phyloP scores from a whole-genome alignment of 2,329 filamentous ascomycete genomes.

The Hymenoscyphus infarciens region DNA sequence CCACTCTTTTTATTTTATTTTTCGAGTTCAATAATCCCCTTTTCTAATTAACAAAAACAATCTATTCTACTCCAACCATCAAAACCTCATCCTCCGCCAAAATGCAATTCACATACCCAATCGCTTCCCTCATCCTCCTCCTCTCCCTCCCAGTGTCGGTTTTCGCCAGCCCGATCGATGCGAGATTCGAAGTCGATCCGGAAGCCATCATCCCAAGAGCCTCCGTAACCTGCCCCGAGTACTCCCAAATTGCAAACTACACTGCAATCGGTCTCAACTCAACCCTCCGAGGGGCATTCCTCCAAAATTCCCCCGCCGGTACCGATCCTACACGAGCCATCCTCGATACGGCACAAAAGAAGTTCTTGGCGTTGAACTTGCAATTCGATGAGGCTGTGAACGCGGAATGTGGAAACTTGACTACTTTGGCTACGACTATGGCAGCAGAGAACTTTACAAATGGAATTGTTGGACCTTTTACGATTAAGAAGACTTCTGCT shows the following conservation, averaged over 20 bases:
- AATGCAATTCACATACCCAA: slow-evolving; percentile 9
- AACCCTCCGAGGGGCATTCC: slow-evolving; percentile 44
- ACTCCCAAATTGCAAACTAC: slow-evolving; percentile 45
- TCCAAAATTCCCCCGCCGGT: slow-evolving; percentile 42
- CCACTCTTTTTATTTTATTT: slow-evolving; percentile 11
- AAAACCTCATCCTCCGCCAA: background rate
- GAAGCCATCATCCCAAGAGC: background rate
- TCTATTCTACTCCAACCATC: background rate
- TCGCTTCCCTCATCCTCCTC: slow-evolving; percentile 6
- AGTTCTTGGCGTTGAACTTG: slow-evolving; percentile 37
- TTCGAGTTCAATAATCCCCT: slow-evolving; percentile 1
- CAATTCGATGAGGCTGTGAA: slow-evolving; percentile 42
- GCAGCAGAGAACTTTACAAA: slow-evolving; percentile 44
- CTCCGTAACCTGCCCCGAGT: slow-evolving; percentile 38
- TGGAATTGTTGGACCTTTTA: slow-evolving; percentile 36
- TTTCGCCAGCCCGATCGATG: background rate
- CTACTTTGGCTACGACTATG: slow-evolving; percentile 41
- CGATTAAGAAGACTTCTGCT: slow-evolving; percentile 4
- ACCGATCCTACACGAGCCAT: slow-evolving; percentile 39
- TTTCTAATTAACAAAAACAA: background rate
- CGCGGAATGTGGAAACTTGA: slow-evolving; percentile 44
- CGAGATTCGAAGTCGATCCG: background rate
- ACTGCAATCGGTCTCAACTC: slow-evolving; percentile 45
- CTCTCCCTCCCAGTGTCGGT: slow-evolving; percentile 7
- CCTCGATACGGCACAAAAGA: slow-evolving; percentile 38